phyloP scores from a whole-genome alignment of 139 green algal genomes.

The Trebouxia sp. region DNA sequence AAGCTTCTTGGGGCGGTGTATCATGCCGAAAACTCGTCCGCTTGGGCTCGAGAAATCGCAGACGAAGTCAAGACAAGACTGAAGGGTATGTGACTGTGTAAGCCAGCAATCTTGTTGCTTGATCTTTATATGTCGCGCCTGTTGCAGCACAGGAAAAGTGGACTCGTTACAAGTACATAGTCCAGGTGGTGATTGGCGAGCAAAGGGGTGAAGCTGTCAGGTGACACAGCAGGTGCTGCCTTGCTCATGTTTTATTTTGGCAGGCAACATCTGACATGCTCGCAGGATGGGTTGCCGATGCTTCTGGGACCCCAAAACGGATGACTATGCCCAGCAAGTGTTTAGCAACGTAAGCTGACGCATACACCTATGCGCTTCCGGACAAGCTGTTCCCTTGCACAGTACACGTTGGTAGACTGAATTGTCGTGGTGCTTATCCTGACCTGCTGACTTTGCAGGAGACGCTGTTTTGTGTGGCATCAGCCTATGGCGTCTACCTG shows the following conservation, averaged over 20 bases:
- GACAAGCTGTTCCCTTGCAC: no score
- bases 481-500: constrained; percentile 65
- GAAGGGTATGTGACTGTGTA: no score
- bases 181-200: constrained; percentile 82
- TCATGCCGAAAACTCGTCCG: constrained; percentile 74
- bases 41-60: constrained; percentile 73
- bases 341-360: constrained; percentile 79
- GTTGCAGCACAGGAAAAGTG: constrained; percentile 60
- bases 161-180: constrained; percentile 79
- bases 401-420: no score
- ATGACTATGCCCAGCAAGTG: constrained; percentile 66
- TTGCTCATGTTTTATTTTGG: no score
- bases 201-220: constrained; percentile 74
- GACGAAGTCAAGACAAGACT: constrained; percentile 81
- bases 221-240: no score
- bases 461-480: constrained; percentile 63
- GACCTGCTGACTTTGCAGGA: constrained; percentile 45
- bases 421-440: neutral
- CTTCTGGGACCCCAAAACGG: constrained; percentile 79
- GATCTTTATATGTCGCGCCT: no score
- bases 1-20: constrained; percentile 65
- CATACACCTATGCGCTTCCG: no score
- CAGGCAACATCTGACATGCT: no score
- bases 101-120: no score
- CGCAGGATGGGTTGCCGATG: constrained; percentile 65